Evolutionary conservation across 2,329 filamentous ascomycete genomes (phyloP).

Genomic region (Emericellopsis atlantica): DNA sequence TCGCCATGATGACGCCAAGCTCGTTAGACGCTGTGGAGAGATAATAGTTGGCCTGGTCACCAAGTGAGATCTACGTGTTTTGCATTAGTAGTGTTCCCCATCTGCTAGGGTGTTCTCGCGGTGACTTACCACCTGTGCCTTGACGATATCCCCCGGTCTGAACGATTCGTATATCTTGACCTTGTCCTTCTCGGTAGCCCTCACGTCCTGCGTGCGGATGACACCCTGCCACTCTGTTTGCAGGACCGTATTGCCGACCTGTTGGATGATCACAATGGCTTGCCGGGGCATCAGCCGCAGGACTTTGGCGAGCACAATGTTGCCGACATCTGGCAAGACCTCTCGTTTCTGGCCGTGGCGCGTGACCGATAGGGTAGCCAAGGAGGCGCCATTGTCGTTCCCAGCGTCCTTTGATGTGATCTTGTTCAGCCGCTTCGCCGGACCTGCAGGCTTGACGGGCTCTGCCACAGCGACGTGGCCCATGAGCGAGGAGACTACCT

Average conservation of each 20-base stretch:
- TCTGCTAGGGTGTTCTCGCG: no score
- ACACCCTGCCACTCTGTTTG: conserved; percentile 76
- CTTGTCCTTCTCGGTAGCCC: conserved; percentile 91
- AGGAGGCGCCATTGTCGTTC: conserved; percentile 15
- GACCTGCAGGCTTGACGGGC: conserved; percentile 31
- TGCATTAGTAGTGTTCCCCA: background rate
- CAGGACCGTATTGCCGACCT: conserved; percentile 60
- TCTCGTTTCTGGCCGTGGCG: conserved; percentile 43
- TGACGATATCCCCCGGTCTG: conserved; percentile 81
- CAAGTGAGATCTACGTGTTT: conserved; percentile 62
- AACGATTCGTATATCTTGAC: conserved; percentile 87
- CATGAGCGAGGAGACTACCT: conserved; percentile 72
- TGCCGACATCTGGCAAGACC: conserved; percentile 70
- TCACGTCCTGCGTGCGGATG: conserved; percentile 80
- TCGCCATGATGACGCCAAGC: conserved; percentile 86
- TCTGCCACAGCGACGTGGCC: conserved; percentile 51
- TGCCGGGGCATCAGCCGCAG: conserved; percentile 76
- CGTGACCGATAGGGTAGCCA: conserved; percentile 44
- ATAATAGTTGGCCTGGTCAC: conserved; percentile 92
- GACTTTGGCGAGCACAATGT: conserved; percentile 71
- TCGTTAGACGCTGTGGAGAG: conserved; percentile 86
- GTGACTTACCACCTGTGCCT: conserved; percentile 62
- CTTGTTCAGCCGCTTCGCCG: conserved; percentile 46
- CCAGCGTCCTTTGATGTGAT: conserved; percentile 23
- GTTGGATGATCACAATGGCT: conserved; percentile 74